Conservation (phyloP, 2,329 filamentous ascomycete species). For the Cladosporium phlei region DNA sequence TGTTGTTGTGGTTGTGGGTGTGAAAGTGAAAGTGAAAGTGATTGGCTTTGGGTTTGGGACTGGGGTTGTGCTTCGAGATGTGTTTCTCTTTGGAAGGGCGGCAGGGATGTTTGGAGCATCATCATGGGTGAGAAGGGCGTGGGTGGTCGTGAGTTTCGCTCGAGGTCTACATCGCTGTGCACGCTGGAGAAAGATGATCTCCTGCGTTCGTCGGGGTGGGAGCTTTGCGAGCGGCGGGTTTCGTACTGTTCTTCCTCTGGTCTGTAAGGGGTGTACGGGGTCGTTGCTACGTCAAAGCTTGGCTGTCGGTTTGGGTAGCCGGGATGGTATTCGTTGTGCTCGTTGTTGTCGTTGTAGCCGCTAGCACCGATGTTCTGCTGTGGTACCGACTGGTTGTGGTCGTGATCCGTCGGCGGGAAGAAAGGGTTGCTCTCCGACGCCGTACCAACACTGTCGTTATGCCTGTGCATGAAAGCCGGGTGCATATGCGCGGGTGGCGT, state of each 20-base stretch:
- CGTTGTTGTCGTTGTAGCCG: neutral
- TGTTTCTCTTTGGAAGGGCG: neutral
- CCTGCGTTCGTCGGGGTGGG: no score
- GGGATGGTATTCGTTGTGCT: conserved; percentile 9
- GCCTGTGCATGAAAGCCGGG: conserved; percentile 6
- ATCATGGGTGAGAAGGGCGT: conserved; percentile 15
- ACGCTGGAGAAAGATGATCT: conserved; percentile 4
- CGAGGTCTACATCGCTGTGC: neutral
- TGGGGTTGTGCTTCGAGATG: no score
- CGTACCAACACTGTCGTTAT: neutral
- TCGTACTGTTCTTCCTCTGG: no score
- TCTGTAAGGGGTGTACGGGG: conserved; percentile 2
- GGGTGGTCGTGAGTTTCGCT: conserved; percentile 5
- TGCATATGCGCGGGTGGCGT: conserved; percentile 12
- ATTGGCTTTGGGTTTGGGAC: no score
- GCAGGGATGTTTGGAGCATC: conserved; percentile 12
- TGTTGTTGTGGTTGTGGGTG: neutral
- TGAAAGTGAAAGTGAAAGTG: no score
- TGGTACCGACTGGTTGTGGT: no score
- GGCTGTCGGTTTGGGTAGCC: conserved; percentile 5
- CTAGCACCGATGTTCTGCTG: no score
- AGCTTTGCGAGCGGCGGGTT: conserved; percentile 9
- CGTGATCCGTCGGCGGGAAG: conserved; percentile 3
- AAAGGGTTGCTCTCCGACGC: conserved; percentile 8
- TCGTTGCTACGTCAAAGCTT: neutral